Percentiles rank a stretch among this genome's conserved stretches.
These are phyloP conservation scores for Phytopythium delawarense DNA, from an alignment of 352 stramenopile genomes.

Conservation along the genomic window DNA sequence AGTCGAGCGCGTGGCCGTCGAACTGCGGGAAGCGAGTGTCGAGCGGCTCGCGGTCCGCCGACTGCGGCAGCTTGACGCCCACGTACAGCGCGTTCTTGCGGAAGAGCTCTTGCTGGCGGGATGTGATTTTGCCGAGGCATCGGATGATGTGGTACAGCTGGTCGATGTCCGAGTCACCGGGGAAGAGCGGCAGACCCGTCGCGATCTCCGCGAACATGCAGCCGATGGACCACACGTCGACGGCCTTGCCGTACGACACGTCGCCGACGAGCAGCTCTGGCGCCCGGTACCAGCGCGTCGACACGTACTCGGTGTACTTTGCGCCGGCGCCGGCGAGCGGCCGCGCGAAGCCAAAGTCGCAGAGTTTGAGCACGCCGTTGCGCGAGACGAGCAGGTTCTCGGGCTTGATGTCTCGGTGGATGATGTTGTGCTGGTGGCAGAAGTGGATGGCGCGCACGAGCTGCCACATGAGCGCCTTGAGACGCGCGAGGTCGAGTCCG, in stretches of 20 bases:
- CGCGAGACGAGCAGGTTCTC: slow-evolving; percentile 93
- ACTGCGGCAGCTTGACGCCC: slow-evolving; percentile 66
- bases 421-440: slow-evolving; percentile 95
- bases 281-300: slow-evolving; percentile 93
- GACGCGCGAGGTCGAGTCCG: slow-evolving; percentile 52
- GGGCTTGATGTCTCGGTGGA: slow-evolving; percentile 94
- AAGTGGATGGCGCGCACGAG: slow-evolving; percentile 87
- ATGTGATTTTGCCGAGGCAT: slow-evolving; percentile 65
- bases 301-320: slow-evolving; percentile 89
- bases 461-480: slow-evolving; percentile 85
- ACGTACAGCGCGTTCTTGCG: slow-evolving; percentile 79
- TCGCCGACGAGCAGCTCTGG: slow-evolving; percentile 90
- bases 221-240: slow-evolving; percentile 97
- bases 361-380: slow-evolving; percentile 93
- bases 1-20: slow-evolving; percentile 60
- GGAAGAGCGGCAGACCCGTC: slow-evolving; percentile 94
- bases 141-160: slow-evolving; percentile 87
- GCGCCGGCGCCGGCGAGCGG: slow-evolving; percentile 57
- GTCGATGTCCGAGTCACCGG: slow-evolving; percentile 96
- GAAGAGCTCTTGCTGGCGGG: slow-evolving; percentile 78
- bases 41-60: slow-evolving; percentile 53
- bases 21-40: slow-evolving; percentile 62
- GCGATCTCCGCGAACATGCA: slow-evolving; percentile 97
- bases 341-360: slow-evolving; percentile 85
- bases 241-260: slow-evolving; percentile 92